These are phyloP conservation scores for Fragaria vesca DNA, from an alignment of 306 rosid genomes.

Conservation along the genomic window DNA sequence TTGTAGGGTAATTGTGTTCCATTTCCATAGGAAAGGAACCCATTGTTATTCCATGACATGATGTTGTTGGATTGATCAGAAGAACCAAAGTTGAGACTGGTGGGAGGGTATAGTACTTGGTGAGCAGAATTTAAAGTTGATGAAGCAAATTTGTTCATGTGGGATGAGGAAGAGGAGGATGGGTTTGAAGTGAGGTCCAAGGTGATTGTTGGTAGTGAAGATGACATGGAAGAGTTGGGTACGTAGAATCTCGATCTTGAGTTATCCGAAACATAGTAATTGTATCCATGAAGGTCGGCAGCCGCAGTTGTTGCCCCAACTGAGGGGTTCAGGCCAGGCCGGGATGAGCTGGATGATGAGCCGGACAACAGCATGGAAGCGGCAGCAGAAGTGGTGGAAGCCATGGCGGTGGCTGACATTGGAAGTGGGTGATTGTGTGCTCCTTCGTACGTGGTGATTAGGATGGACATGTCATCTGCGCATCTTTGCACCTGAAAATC, in stretches of 20 bases:
- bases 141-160: slow-evolving; percentile 40
- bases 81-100: slow-evolving; percentile 58
- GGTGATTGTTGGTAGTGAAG: slow-evolving; percentile 80
- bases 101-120: slow-evolving; percentile 41
- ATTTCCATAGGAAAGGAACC: slow-evolving; percentile 38
- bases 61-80: slow-evolving; percentile 38
- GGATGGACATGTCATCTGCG: slow-evolving; percentile 73
- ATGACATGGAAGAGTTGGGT: slow-evolving; percentile 58
- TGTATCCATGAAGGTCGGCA: slow-evolving; percentile 49
- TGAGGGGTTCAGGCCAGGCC: slow-evolving; percentile 18
- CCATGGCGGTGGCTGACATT: slow-evolving; percentile 86
- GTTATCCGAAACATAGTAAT: slow-evolving; percentile 50
- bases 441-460: slow-evolving; percentile 89
- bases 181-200: slow-evolving; percentile 80
- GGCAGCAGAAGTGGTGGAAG: slow-evolving; percentile 94
- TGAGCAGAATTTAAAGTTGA: slow-evolving; percentile 39
- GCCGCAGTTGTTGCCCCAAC: slow-evolving; percentile 13
- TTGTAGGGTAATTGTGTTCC: slow-evolving; percentile 29
- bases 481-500: slow-evolving; percentile 83
- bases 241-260: slow-evolving; percentile 46
- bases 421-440: slow-evolving; percentile 92
- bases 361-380: slow-evolving; percentile 85
- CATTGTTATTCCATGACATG: slow-evolving; percentile 55
- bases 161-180: slow-evolving; percentile 37
- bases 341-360: slow-evolving; percentile 43